A percentile compares a stretch with the other conserved stretches of the same genome.
phyloP scores from a whole-genome alignment of 768 basidiomycete genomes.

The Trametes maxima region DNA sequence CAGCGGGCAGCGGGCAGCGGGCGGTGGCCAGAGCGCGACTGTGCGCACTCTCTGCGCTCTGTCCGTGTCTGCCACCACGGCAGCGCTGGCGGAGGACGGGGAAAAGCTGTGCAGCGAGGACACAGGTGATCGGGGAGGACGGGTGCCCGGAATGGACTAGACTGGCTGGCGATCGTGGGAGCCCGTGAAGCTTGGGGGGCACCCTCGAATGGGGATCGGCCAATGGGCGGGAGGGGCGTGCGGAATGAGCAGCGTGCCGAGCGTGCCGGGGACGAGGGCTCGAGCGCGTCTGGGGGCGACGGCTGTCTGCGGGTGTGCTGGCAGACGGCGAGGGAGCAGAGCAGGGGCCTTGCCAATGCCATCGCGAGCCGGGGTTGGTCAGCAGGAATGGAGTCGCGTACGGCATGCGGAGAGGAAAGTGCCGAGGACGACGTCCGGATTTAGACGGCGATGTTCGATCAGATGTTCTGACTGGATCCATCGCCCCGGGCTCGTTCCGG shows the following conservation, averaged over 20 bases:
- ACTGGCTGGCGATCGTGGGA: conserved; percentile 12
- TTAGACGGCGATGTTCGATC: conserved; percentile 28
- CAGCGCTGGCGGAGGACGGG: not conserved
- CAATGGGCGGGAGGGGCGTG: conserved; percentile 14
- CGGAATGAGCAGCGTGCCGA: conserved; percentile 15
- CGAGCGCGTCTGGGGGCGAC: not conserved
- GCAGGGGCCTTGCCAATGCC: conserved; percentile 14
- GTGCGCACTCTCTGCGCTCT: not conserved
- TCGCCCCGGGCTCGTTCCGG: conserved; percentile 13
- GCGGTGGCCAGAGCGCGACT: too few relatives aligned
- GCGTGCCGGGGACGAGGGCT: conserved; percentile 9
- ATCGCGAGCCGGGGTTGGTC: conserved; percentile 10
- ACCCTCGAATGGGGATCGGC: conserved; percentile 24
- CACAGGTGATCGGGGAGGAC: conserved; percentile 26
- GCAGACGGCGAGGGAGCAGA: conserved; percentile 4
- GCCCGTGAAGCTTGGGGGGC: conserved; percentile 25
- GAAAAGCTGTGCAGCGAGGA: conserved; percentile 19
- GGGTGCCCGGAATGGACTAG: conserved; percentile 16
- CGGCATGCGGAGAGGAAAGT: conserved; percentile 27
- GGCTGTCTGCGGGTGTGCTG: conserved; percentile 6
- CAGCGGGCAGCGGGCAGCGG: not conserved
- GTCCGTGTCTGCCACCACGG: not conserved
- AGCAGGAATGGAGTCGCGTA: conserved; percentile 24
- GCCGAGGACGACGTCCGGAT: conserved; percentile 24
- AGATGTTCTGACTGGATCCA: conserved; percentile 27